Evolutionary conservation across 2,329 filamentous ascomycete species (phyloP), one percentile per base, ranked within the genome.

Genomic region (Penicillium sp.): DNA sequence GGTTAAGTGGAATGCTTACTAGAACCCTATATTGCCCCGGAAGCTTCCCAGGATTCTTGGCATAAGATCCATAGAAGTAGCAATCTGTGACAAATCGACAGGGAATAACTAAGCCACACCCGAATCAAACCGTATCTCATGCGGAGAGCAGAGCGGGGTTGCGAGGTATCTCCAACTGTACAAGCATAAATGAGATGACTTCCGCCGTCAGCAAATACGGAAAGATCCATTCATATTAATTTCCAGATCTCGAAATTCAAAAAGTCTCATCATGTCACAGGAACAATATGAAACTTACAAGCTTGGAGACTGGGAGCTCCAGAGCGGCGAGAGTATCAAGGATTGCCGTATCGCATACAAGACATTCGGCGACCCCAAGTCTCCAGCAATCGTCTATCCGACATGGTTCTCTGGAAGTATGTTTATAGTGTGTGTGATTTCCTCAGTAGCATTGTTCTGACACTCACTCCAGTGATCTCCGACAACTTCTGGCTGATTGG

Each of bases 401-500:
- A 83, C 83, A 2, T 91, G 87, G 87, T 91, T 84, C 65, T 84
- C 81, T 14, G 83, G 83, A 51, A 57, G 77, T 80, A 64, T 13
- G 42, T 75, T 68, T 16, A 38, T 7, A 7, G 19, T 22, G 19
- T 3, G 19, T 22, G 3, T 22, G n/a, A 22, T 22, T 22, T 22
- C 5, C 19, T 22, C 19, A 3, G 19, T 3, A 4, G 9, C 6
- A 30, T 6, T 22, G 1, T 1, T 29, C 22, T 37, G 14, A 45
- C 19, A n/a, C 25, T 30, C 5, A 1, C 3, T 9, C 1, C 67
- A 71, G 73, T 70, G 2, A 87, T 91, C 54, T 72, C 77, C 2
- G 83, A 88, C 61, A 91, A 91, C 52, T 77, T 86, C 64, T 90
- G 87, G 87, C 78, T 91, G 10, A 77, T 88, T 35, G 84, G 85